Percentiles rank a stretch among this genome's conserved stretches.
Evolutionary conservation across 768 basidiomycete genomes (phyloP).

Genomic region (Lactifluus hygrophoroides): DNA sequence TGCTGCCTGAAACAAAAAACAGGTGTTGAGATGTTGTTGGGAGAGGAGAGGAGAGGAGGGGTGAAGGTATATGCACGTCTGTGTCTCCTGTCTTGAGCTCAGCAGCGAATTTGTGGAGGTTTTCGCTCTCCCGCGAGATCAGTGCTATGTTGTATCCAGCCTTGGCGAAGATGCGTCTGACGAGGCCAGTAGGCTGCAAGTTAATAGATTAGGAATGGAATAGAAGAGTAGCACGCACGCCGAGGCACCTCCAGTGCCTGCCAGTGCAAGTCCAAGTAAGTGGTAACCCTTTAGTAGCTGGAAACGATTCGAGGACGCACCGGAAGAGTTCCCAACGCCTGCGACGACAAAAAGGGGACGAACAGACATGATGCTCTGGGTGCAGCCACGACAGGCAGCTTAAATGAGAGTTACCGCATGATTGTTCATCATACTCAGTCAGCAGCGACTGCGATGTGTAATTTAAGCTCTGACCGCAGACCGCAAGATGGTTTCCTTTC

Average conservation of each 20-base stretch:
- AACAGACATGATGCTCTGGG: slow-evolving; percentile 23
- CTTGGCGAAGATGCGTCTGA: slow-evolving; percentile 32
- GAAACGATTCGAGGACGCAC: slow-evolving; percentile 20
- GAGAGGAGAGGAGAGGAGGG: neutral
- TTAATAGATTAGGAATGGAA: neutral
- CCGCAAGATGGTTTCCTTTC: too few relatives aligned
- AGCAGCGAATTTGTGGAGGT: slow-evolving; percentile 28
- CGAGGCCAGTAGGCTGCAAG: too few relatives aligned
- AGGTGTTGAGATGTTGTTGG: too few relatives aligned
- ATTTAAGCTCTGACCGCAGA: too few relatives aligned
- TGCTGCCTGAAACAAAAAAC: slow-evolving; percentile 26
- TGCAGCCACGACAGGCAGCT: too few relatives aligned
- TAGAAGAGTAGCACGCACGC: slow-evolving; percentile 27
- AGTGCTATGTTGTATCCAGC: slow-evolving; percentile 35
- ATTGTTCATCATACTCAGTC: slow-evolving; percentile 6
- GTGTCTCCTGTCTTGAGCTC: slow-evolving; percentile 31
- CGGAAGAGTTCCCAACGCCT: slow-evolving; percentile 34
- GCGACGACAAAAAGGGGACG: slow-evolving; percentile 34
- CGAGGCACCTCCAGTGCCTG: slow-evolving; percentile 34
- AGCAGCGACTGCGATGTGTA: neutral
- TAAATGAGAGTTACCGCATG: neutral
- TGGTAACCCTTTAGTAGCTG: neutral
- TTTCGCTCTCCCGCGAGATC: slow-evolving; percentile 30
- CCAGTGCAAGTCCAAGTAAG: neutral
- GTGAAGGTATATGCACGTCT: slow-evolving; percentile 23